Evolutionary conservation across 768 basidiomycete species (phyloP).

Genomic region (Lanmaoa rubissima): DNA sequence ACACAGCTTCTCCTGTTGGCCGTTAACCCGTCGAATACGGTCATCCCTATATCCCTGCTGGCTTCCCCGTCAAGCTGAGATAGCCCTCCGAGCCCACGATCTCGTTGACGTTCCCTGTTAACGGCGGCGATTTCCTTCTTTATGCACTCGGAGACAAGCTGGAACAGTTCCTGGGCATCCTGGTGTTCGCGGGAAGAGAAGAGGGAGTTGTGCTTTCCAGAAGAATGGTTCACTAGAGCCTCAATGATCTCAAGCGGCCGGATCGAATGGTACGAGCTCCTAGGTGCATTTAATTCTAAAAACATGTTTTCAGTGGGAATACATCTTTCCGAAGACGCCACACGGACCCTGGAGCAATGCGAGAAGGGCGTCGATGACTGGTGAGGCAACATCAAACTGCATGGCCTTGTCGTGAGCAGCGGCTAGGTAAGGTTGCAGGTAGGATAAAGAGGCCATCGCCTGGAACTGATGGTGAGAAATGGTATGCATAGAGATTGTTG

Average conservation of each 20-base stretch:
- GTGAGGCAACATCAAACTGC: slow-evolving; percentile 76
- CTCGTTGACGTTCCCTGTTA: slow-evolving; percentile 64
- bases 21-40: slow-evolving; percentile 86
- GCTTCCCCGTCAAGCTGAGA: slow-evolving; percentile 25
- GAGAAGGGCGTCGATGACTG: slow-evolving; percentile 79
- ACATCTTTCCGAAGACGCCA: not conserved
- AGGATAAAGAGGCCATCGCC: slow-evolving; percentile 86
- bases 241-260: slow-evolving; percentile 72
- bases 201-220: slow-evolving; percentile 57
- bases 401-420: slow-evolving; percentile 75
- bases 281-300: slow-evolving; percentile 65
- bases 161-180: slow-evolving; percentile 98
- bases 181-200: slow-evolving; percentile 93
- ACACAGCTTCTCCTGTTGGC: slow-evolving; percentile 88
- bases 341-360: slow-evolving; percentile 64
- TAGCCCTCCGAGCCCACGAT: slow-evolving; percentile 69
- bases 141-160: slow-evolving; percentile 85
- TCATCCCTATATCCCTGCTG: slow-evolving; percentile 49
- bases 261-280: slow-evolving; percentile 54
- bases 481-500: not conserved
- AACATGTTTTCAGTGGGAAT: slow-evolving; percentile 2
- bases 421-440: slow-evolving; percentile 79
- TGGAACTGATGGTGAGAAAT: slow-evolving; percentile 33
- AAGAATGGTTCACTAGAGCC: slow-evolving; percentile 56
- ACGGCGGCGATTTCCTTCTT: slow-evolving; percentile 80